Percentiles rank a stretch among this genome's conserved stretches.
Evolutionary conservation across 148 eudicot species (phyloP).

Genomic region (Cornus kousa): DNA sequence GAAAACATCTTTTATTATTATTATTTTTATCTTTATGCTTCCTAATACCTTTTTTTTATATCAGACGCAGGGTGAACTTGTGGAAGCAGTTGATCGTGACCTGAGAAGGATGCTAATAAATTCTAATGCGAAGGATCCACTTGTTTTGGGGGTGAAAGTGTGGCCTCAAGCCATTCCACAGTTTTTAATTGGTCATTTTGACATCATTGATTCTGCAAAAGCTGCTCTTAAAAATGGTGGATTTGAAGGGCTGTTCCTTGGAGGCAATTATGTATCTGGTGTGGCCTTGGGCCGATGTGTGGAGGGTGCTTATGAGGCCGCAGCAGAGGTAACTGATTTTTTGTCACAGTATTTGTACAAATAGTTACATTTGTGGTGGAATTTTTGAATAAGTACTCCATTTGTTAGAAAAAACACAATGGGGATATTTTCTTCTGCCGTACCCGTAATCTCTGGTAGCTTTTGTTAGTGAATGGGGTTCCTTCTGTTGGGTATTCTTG

Average conservation of each 20-base stretch:
- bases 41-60: neutral
- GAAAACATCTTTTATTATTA: too few relatives aligned
- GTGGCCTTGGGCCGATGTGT: constrained; percentile 88
- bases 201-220: constrained; percentile 62
- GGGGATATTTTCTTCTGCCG: too few relatives aligned
- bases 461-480: too few relatives aligned
- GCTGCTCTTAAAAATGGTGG: constrained; percentile 46
- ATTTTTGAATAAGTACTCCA: neutral
- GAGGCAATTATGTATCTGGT: constrained; percentile 81
- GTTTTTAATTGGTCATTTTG: constrained; percentile 71
- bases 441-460: too few relatives aligned
- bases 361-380: constrained; percentile 8
- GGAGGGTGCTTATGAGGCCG: constrained; percentile 74
- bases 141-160: constrained; percentile 60
- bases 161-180: constrained; percentile 92
- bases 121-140: constrained; percentile 56
- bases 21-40: neutral
- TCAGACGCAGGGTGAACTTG: constrained; percentile 67
- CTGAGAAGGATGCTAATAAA: constrained; percentile 72
- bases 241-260: constrained; percentile 60
- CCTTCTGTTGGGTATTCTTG: too few relatives aligned
- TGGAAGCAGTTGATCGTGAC: constrained; percentile 74
- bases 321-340: constrained; percentile 52
- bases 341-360: constrained; percentile 39
- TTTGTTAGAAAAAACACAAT: too few relatives aligned